These are phyloP conservation scores for Crucihimalaya himalaica DNA, from an alignment of 345 rosid genomes.

Conservation along the genomic window DNA sequence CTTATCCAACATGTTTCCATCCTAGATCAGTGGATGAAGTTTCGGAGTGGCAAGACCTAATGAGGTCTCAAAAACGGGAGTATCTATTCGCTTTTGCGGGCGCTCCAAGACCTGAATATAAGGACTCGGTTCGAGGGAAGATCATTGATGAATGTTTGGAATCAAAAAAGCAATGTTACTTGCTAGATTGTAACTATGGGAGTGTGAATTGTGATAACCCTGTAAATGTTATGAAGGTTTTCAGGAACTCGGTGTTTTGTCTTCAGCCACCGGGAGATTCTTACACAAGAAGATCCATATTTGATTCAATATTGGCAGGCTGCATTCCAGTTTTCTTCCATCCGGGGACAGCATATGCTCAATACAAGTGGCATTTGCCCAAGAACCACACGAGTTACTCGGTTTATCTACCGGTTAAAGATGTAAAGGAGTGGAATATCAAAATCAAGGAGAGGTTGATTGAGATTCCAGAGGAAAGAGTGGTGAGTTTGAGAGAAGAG, in stretches of 20 bases:
- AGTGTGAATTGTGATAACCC: slow-evolving; percentile 56
- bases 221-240: slow-evolving; percentile 57
- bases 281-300: slow-evolving; percentile 60
- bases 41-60: slow-evolving; percentile 53
- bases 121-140: slow-evolving; percentile 56
- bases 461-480: slow-evolving; percentile 40
- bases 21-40: slow-evolving; percentile 47
- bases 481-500: slow-evolving; percentile 55
- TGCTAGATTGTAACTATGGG: slow-evolving; percentile 59
- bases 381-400: slow-evolving; percentile 50
- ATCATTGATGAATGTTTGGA: slow-evolving; percentile 63
- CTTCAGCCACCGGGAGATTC: slow-evolving; percentile 73
- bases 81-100: slow-evolving; percentile 64
- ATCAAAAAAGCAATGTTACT: slow-evolving; percentile 46
- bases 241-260: slow-evolving; percentile 62
- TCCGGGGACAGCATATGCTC: slow-evolving; percentile 64
- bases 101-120: slow-evolving; percentile 59
- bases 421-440: slow-evolving; percentile 42
- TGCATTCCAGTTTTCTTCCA: slow-evolving; percentile 73
- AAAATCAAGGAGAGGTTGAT: slow-evolving; percentile 46
- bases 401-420: slow-evolving; percentile 53
- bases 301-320: slow-evolving; percentile 65
- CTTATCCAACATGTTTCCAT: slow-evolving; percentile 69
- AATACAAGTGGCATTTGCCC: slow-evolving; percentile 64
- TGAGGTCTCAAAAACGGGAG: slow-evolving; percentile 46